phyloP scores from a whole-genome alignment of 768 basidiomycete genomes.

The Leucosporidium yakuticum region DNA sequence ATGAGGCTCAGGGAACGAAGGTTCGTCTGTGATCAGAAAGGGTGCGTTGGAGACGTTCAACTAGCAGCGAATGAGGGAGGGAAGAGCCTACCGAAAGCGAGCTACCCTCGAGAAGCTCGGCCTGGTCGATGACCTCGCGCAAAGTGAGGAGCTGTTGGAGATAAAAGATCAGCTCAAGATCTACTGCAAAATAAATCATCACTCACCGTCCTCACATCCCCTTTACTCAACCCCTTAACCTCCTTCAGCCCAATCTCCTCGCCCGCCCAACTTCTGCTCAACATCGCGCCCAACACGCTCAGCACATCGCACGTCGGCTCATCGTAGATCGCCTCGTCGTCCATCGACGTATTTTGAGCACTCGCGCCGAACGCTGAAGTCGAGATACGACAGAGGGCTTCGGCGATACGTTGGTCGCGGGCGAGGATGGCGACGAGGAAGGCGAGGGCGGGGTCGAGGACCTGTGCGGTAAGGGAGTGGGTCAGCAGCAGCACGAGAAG shows the following conservation, averaged over 20 bases:
- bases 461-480: not conserved
- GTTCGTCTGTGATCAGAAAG: not conserved
- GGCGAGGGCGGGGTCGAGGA: constrained; percentile 26
- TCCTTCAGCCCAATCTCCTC: constrained; percentile 17
- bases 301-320: constrained; percentile 9
- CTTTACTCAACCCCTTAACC: not conserved
- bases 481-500: not conserved
- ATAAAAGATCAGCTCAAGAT: not conserved
- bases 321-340: not conserved
- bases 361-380: not conserved
- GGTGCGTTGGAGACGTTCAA: not conserved
- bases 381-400: constrained; percentile 21
- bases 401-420: constrained; percentile 25
- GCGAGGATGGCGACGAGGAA: constrained; percentile 18
- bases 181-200: too few species aligned
- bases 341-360: not conserved
- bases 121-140: constrained; percentile 20
- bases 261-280: not conserved
- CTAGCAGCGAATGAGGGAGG: not conserved
- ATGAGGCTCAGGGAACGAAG: constrained; percentile 14
- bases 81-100: not conserved
- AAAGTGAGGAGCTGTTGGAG: constrained; percentile 7
- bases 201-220: not conserved
- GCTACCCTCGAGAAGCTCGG: constrained; percentile 1
- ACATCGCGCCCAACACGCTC: not conserved